Percentiles rank a stretch among this genome's conserved stretches.
Evolutionary conservation across 2,329 filamentous ascomycete genomes (phyloP).

Genomic region (Teratosphaeria nubilosa): DNA sequence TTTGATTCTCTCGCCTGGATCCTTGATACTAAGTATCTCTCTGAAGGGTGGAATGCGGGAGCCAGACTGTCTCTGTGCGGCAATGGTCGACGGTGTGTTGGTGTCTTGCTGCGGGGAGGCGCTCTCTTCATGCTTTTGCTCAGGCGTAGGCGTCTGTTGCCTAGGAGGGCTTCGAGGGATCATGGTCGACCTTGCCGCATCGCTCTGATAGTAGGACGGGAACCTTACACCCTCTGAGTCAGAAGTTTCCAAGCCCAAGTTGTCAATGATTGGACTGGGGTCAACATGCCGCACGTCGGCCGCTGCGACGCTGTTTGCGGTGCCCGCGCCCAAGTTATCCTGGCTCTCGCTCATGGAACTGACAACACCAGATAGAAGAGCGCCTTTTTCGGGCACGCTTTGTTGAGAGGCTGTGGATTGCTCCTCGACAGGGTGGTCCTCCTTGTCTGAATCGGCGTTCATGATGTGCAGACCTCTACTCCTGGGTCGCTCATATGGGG

Average conservation of each 20-base stretch:
- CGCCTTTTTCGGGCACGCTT: neutral
- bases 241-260: neutral
- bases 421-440: constrained; percentile 8
- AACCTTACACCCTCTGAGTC: neutral
- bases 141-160: neutral
- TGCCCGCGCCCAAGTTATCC: constrained; percentile 7
- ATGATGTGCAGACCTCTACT: constrained; percentile 33
- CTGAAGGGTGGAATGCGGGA: constrained; percentile 51
- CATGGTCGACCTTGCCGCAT: neutral
- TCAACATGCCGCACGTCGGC: constrained; percentile 9
- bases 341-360: constrained; percentile 13
- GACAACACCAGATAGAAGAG: constrained; percentile 1
- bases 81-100: neutral
- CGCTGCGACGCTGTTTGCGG: constrained; percentile 3
- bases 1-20: constrained; percentile 57
- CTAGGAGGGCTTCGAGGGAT: neutral
- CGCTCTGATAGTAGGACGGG: constrained; percentile 5
- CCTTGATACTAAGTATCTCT: constrained; percentile 64
- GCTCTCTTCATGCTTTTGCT: neutral
- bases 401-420: constrained; percentile 5
- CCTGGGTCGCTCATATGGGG: constrained; percentile 21
- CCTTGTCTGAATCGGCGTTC: constrained; percentile 28
- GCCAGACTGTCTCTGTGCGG: neutral
- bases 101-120: neutral
- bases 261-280: constrained; percentile 16